Conservation (phyloP, 2,329 filamentous ascomycete species). For the Lasiodiplodia gonubiensis region DNA sequence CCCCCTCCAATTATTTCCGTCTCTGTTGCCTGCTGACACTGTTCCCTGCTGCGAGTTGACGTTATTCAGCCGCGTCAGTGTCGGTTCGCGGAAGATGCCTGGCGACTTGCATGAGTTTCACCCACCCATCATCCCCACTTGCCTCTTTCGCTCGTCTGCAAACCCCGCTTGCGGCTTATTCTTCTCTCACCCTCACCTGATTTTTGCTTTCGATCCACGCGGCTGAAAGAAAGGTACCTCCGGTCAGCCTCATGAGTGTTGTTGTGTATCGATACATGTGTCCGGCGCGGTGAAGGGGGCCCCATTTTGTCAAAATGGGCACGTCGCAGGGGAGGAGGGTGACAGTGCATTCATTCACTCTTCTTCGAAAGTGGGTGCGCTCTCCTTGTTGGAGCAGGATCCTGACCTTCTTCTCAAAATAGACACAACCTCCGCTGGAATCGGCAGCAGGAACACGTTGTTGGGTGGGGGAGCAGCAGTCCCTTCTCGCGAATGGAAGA, state of each 20-base stretch:
- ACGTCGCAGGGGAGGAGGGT: too few relatives aligned
- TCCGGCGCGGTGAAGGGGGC: too few relatives aligned
- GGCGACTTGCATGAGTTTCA: not conserved
- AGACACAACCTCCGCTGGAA: too few relatives aligned
- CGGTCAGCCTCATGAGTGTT: not conserved
- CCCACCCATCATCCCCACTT: not conserved
- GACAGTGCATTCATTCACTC: too few relatives aligned
- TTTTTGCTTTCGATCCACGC: not conserved
- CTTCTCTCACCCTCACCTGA: not conserved
- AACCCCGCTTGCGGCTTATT: not conserved
- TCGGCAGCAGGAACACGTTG: too few relatives aligned
- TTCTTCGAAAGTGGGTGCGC: too few relatives aligned
- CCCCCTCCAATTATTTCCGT: not conserved
- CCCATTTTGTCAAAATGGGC: too few relatives aligned
- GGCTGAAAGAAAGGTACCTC: not conserved
- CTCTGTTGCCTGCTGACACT: not conserved
- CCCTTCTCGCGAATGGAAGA: too few relatives aligned
- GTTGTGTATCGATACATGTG: too few relatives aligned
- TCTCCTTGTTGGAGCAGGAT: too few relatives aligned
- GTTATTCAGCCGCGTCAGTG: not conserved
- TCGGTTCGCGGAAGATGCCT: not conserved
- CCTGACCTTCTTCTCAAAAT: too few relatives aligned
- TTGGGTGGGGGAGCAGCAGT: too few relatives aligned
- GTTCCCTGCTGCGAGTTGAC: not conserved
- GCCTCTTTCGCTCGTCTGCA: not conserved